A percentile compares a stretch with the other conserved stretches of the same genome.
Evolutionary conservation across 1,139 yeast genomes (phyloP).

Genomic region (Kodamaea sp.): DNA sequence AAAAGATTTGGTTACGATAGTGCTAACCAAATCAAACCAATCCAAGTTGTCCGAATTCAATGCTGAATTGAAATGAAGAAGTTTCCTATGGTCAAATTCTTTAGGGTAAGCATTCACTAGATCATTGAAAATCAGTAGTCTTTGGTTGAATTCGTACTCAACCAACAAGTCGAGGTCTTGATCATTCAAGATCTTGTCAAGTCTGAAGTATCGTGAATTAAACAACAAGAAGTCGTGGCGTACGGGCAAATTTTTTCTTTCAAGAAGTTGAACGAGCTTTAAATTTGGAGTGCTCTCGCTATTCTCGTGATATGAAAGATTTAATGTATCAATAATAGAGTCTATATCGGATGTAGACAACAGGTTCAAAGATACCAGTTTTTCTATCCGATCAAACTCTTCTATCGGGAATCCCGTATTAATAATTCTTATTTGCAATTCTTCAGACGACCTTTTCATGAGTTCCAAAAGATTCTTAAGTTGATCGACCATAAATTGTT

Average conservation of each 20-base stretch:
- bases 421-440: slow-evolving; percentile 39
- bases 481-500: slow-evolving; percentile 39
- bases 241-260: slow-evolving; percentile 31
- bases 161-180: slow-evolving; percentile 30
- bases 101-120: slow-evolving; percentile 34
- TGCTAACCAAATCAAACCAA: slow-evolving; percentile 50
- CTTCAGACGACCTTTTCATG: slow-evolving; percentile 22
- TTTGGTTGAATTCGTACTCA: slow-evolving; percentile 37
- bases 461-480: slow-evolving; percentile 33
- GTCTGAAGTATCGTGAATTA: slow-evolving; percentile 44
- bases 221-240: slow-evolving; percentile 38
- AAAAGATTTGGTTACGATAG: slow-evolving; percentile 48
- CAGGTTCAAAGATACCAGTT: slow-evolving; percentile 4
- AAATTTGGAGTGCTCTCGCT: slow-evolving; percentile 3
- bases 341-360: slow-evolving; percentile 15
- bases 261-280: slow-evolving; percentile 19
- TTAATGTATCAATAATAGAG: slow-evolving; percentile 13
- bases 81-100: slow-evolving; percentile 20
- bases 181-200: slow-evolving; percentile 21
- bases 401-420: slow-evolving; percentile 24
- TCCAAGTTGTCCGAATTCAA: slow-evolving; percentile 25
- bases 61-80: slow-evolving; percentile 23
- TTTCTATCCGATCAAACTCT: slow-evolving; percentile 8
- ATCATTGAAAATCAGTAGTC: slow-evolving; percentile 32
- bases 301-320: slow-evolving; percentile 7